Conservation (phyloP, 2,329 filamentous ascomycete genomes). For the Colletotrichum phormii region DNA sequence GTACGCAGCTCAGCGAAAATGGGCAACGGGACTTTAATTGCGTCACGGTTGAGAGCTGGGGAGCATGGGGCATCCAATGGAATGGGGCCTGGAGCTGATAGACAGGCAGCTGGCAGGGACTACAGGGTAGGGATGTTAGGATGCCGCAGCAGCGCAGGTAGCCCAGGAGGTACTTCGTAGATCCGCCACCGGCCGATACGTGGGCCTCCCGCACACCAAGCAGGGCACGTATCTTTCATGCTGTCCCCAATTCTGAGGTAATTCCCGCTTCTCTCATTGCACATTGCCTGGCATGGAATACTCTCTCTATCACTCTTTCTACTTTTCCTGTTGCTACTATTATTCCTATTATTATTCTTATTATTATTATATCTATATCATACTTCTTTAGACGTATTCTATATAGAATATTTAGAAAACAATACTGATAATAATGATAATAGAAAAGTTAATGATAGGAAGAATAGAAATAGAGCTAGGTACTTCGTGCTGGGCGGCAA, state of each 20-base stretch:
- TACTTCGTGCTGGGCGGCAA: no score
- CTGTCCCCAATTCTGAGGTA: background rate
- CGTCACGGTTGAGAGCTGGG: slow-evolving; percentile 29
- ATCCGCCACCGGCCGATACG: slow-evolving; percentile 29
- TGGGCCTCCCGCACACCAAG: background rate
- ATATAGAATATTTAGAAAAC: no score
- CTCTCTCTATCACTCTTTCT: no score
- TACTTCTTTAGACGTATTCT: no score
- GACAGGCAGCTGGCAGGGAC: background rate
- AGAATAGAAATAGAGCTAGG: no score
- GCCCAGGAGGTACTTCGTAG: slow-evolving; percentile 2
- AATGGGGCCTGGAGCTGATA: background rate
- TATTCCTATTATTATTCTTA: no score
- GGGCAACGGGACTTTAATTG: slow-evolving; percentile 33
- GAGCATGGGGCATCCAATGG: background rate
- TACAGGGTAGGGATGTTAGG: background rate
- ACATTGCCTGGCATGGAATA: background rate
- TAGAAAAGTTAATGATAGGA: no score
- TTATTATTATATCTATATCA: no score
- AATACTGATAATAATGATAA: no score
- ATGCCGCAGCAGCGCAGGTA: background rate
- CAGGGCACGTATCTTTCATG: background rate
- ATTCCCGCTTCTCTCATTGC: background rate
- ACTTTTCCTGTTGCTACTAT: no score
- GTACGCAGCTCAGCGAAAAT: background rate